Percentiles rank a stretch among this genome's conserved stretches.
phyloP scores from a whole-genome alignment of 257 asterid genomes.

The Verbascum thapsus region DNA sequence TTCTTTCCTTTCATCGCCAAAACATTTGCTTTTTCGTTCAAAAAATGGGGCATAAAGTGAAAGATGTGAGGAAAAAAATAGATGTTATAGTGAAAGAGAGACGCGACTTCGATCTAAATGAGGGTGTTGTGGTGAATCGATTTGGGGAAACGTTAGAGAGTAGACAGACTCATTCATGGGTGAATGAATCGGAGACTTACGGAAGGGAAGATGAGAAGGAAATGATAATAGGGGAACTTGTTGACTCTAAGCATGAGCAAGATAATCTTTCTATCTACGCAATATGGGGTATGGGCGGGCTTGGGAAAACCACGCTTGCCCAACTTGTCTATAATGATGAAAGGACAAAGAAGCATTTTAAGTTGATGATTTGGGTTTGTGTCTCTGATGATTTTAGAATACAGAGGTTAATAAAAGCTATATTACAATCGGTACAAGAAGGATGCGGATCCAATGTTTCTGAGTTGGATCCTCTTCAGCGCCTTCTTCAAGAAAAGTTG shows the following conservation, averaged over 20 bases:
- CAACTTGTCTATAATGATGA: constrained; percentile 34
- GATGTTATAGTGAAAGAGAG: constrained; percentile 31
- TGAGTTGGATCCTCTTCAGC: constrained; percentile 20
- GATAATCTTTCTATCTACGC: constrained; percentile 32
- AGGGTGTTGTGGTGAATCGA: constrained; percentile 21
- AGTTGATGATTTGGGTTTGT: constrained; percentile 32
- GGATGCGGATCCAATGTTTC: background rate
- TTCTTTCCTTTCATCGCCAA: constrained; percentile 1
- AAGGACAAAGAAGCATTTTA: constrained; percentile 26
- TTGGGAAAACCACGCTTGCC: constrained; percentile 41
- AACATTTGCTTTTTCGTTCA: constrained; percentile 20
- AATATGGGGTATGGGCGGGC: constrained; percentile 40
- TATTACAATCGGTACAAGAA: constrained; percentile 19
- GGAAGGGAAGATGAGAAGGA: constrained; percentile 40
- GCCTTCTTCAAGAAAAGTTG: constrained; percentile 11
- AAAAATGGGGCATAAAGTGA: constrained; percentile 21
- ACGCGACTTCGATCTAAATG: constrained; percentile 28
- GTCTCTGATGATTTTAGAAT: constrained; percentile 32
- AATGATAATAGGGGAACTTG: constrained; percentile 20
- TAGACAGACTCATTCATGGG: constrained; percentile 33
- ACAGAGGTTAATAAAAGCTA: constrained; percentile 25
- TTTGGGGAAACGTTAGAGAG: constrained; percentile 1
- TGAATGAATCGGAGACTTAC: constrained; percentile 26
- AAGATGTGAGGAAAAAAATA: constrained; percentile 14
- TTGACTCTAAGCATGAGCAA: background rate